Conservation (phyloP, 2,329 filamentous ascomycete genomes). For the Ophiostoma sp. region DNA sequence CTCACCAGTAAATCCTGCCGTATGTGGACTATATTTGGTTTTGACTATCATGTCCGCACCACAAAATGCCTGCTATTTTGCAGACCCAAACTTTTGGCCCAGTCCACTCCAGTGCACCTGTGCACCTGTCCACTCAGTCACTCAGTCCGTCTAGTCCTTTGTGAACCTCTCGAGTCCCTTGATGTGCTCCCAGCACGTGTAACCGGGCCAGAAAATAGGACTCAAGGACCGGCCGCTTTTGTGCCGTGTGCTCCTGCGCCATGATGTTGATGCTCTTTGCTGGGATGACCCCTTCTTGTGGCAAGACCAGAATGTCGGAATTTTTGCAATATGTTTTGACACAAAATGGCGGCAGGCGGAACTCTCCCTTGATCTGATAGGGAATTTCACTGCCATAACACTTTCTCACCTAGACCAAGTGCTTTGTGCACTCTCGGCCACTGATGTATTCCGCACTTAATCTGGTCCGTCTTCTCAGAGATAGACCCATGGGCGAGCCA, state of each 20-base stretch:
- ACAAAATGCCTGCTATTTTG: not conserved
- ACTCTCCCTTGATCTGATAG: not conserved
- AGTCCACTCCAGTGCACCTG: not conserved
- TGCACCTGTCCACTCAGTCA: too few species aligned
- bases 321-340: not conserved
- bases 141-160: too few species aligned
- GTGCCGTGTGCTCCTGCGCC: constrained; percentile 8
- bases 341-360: not conserved
- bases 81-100: not conserved
- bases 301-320: not conserved
- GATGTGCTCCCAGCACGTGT: constrained; percentile 15
- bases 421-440: not conserved
- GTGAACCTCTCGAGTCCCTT: not conserved
- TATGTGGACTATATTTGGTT: not conserved
- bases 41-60: not conserved
- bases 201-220: not conserved
- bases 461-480: not conserved
- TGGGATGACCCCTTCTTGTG: not conserved
- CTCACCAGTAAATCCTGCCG: constrained; percentile 8
- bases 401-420: not conserved
- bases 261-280: not conserved
- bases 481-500: not conserved
- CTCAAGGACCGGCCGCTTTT: not conserved
- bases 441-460: not conserved
- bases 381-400: not conserved